Evolutionary conservation across 1,284 basidiomycete genomes (phyloP), one percentile per base, ranked within the genome.

Genomic region (Boletus sp.): DNA sequence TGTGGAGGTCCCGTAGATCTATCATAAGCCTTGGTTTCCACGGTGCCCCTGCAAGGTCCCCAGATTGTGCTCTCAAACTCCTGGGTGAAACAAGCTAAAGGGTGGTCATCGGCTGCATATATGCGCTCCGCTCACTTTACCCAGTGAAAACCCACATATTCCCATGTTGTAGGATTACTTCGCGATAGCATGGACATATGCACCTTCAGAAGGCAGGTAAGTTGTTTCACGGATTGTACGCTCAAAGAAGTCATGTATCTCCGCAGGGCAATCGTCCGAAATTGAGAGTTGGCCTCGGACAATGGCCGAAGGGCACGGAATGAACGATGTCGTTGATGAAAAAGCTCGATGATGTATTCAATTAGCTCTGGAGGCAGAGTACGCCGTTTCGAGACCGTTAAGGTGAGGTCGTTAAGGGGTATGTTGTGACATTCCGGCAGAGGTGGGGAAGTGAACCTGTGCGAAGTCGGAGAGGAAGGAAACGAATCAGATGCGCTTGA

Each of bases 81-180:
- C 62, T 64, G 20, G 26, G 26, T 23, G 33, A 36, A 42, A 36
- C 13, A 26, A 8, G 22, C 43, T 42, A 49, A 42, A 44, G 10
- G 13, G 25, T 39, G 12, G 29, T 26, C 19, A 22, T 42, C 5
- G 22, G 10, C n/a, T 43, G 49, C 25, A 55, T 61, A 55, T 60
- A 65, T 66, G 52, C 56, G 34, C 26, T 44, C 20, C 9, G 48
- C 61, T 49, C 46, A 68, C 66, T 56, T 68, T 43, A 61, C 58
- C 53, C 62, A 66, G 29, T 53, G 37, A 32, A 64, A 46, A 0
- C 65, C 62, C 20, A 50, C 34, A 20, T 41, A 30, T 9, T 20
- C 41, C 37, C 41, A 30, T n/a, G 46, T 7, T n/a, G n/a, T n/a
- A 25, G 25, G 7, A 13, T 41, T 33, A 9, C 33, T 42, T 20